Evolutionary conservation across 2,329 filamentous ascomycete species (phyloP), one percentile per base, ranked within the genome.

Genomic region (Pyricularia pennisetigena): DNA sequence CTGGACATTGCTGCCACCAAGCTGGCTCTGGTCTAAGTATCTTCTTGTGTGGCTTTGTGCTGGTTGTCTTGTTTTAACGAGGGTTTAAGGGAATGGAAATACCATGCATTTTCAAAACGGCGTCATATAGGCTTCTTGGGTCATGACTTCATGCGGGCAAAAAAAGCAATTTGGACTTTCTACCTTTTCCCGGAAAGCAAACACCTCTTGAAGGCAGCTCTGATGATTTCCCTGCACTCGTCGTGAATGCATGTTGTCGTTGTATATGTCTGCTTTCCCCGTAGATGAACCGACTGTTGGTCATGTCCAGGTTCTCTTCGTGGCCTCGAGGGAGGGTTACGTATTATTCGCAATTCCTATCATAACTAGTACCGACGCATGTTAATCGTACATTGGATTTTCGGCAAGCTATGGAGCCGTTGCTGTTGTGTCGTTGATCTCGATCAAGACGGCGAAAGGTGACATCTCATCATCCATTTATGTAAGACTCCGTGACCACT

Each of bases 1-100:
- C 91, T 99, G 76, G 95, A 99, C 85, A 97, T 99, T 83, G 96
- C 95, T 73, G 96, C 95, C 78, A 98, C 95, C 83, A 99, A 98
- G 91, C 90, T 99, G 76, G 90, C 91, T 76, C 95, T 99, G 79
- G 95, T 98, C 81, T 98, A 97, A 90, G 76, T 75, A 75, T 73
- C 68, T 24, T 69, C 65, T 75, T 78, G 76, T 76, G 74, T 76
- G 78, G 78, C 14, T 80, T 78, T 78, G 78, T 79, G 79, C 77
- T 78, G 79, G 77, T 54, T 66, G 35, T 67, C 66, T 57, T 67
- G 49, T 57, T 67, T 67, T 67, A 26, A 62, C 26, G 59, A 62
- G 59, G 59, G 59, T 29, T 62, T 28, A 68, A 64, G 65, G 32
- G 63, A 66, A 69, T 69, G 70, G 28, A 72, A 71, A 71, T 67